Base-by-base conservation (phyloP, 31 red algal species). In the Asparagopsis taxiformis region DNA sequence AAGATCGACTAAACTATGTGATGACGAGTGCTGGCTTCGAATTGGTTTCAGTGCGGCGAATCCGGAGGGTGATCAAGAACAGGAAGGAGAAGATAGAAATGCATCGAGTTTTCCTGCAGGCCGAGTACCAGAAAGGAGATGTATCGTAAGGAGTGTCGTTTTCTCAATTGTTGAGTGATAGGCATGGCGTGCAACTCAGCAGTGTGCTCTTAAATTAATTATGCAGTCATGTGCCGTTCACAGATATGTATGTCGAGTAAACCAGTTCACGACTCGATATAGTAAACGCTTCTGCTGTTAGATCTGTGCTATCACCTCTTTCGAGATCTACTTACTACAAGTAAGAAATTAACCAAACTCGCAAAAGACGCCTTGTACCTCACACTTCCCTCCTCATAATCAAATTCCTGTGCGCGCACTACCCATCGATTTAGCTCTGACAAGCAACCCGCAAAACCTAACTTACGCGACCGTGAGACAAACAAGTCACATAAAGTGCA, bases 391-490 rank as follows among this genome's bases (percentile, higher is more conserved):
- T n/a, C n/a, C n/a, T n/a, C n/a, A n/a, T n/a, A n/a, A n/a, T n/a
- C n/a, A n/a, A n/a, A n/a, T n/a, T n/a, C n/a, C n/a, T n/a, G n/a
- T n/a, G n/a, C n/a, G n/a, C n/a, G n/a, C n/a, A n/a, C n/a, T n/a
- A n/a, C n/a, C n/a, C n/a, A n/a, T n/a, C n/a, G n/a, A n/a, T n/a
- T n/a, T n/a, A n/a, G n/a, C n/a, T n/a, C n/a, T n/a, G n/a, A n/a
- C n/a, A n/a, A n/a, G n/a, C n/a, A n/a, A n/a, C n/a, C n/a, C n/a
- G n/a, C n/a, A n/a, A n/a, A n/a, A 39, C 20, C 84, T 88, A 98
- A 49, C 89, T 82, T 13, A 94, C 85, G 50, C 95, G 79, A 31
- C 95, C 95, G 66, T 84, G 80, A 16, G 90, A 92, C 16, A 93
- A 52, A 62, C 85, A 85, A 24, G 78, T 94, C 31, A 98, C 85